A percentile compares a stretch with the other conserved stretches of the same genome.
Evolutionary conservation across 495 filamentous ascomycete species (phyloP).

Genomic region (Penicillium lividum): DNA sequence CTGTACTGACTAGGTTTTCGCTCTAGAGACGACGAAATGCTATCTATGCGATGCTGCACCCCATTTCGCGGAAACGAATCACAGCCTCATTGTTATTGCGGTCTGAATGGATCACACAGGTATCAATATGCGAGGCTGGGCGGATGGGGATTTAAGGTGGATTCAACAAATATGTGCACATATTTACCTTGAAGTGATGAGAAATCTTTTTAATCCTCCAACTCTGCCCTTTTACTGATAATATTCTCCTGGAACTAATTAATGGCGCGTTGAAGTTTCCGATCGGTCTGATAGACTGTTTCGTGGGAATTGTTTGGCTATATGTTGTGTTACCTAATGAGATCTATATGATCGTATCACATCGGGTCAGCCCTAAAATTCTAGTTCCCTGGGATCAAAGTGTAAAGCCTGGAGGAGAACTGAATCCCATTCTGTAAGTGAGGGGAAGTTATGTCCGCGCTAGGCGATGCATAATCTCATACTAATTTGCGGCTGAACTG

Average conservation of each 20-base stretch:
- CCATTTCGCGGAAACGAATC: conserved; percentile 20
- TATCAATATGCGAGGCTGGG: conserved; percentile 26
- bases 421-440: background rate
- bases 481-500: background rate
- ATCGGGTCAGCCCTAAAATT: background rate
- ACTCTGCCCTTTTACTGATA: background rate
- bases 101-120: conserved; percentile 27
- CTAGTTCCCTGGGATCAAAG: background rate
- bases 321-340: background rate
- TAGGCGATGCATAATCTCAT: background rate
- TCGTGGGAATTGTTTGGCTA: background rate
- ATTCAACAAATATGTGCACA: background rate
- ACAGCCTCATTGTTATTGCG: conserved; percentile 16
- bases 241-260: background rate
- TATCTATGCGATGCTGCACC: conserved; percentile 31
- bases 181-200: background rate
- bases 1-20: background rate
- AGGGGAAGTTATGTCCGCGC: background rate
- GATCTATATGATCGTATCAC: background rate
- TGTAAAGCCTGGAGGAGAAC: background rate
- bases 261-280: background rate
- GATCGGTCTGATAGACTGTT: background rate
- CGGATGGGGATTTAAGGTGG: conserved; percentile 14
- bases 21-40: conserved; percentile 29
- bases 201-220: background rate